Evolutionary conservation across 176 grass and related monocot species (phyloP), one percentile per base, ranked within the genome.

Genomic region (Saccharum spontaneum): DNA sequence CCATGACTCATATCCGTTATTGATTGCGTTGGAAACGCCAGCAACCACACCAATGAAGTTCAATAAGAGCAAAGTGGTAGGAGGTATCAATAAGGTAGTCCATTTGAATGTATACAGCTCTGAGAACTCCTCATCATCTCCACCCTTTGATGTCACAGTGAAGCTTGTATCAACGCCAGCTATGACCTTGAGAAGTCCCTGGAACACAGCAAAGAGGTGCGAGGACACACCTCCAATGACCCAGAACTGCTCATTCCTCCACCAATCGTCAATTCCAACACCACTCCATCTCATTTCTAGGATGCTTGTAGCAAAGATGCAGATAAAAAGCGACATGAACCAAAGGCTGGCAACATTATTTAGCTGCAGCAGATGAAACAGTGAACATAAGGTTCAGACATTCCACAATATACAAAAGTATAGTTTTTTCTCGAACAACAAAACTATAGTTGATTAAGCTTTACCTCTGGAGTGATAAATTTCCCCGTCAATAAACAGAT

Each of bases 201-300:
- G 91, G 71, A 93, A 93, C 67, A 93, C 83, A 22, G 91, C 91
- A 73, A 93, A 93, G 54, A 93, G 88, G 72, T 93, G 92, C 1
- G 92, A 67, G 16, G 92, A 93, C 75, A 90, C 92, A 73, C 92
- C 92, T 67, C 92, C 92, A 81, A 93, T 90, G 44, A 93, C 92
- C 92, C 92, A 93, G 83, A 93, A 93, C 82, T 93, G 92, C 30
- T 93, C 92, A 67, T 93, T 93, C 59, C 92, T 90, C 92, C 92
- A 93, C 92, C 92, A 93, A 63, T 93, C 92, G 81, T 88, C 85
- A 10, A 93, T 86, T 45, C 85, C 92, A 8, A 90, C 83, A 64
- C 92, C 92, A 77, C 92, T 93, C 92, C 92, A 93, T 80, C 92
- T 90, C 92, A 93, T 93, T 84, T 93, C 92, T 40, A 93, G 88